Conservation (phyloP, 345 rosid species). For the Camelina neglecta region DNA sequence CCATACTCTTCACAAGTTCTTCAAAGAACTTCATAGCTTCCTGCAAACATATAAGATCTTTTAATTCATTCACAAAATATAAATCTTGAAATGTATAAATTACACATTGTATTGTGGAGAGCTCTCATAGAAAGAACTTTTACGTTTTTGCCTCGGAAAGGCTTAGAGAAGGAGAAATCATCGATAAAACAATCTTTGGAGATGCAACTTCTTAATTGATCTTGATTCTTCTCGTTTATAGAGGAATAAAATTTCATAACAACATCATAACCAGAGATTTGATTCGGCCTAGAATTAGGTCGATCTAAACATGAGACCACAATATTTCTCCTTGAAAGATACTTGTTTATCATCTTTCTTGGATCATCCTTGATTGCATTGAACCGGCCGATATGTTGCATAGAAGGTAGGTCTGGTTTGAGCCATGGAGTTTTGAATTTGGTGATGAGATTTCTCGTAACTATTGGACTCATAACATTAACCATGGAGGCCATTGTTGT, state of each 20-base stretch:
- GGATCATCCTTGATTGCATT: constrained; percentile 26
- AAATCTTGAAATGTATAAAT: constrained; percentile 1
- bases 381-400: not conserved
- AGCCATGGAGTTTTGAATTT: constrained; percentile 5
- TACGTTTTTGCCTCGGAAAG: constrained; percentile 71
- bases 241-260: constrained; percentile 56
- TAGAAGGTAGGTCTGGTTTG: not conserved
- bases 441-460: constrained; percentile 22
- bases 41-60: constrained; percentile 50
- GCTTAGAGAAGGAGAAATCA: constrained; percentile 70
- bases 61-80: not conserved
- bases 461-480: constrained; percentile 20
- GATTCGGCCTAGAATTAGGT: not conserved
- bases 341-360: constrained; percentile 11
- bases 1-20: constrained; percentile 66
- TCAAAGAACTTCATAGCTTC: constrained; percentile 63
- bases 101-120: not conserved
- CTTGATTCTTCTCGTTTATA: constrained; percentile 61
- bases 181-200: constrained; percentile 64
- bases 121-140: not conserved
- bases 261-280: constrained; percentile 48
- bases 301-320: constrained; percentile 36
- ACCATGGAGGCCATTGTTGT: constrained; percentile 34
- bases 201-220: constrained; percentile 51
- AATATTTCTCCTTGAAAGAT: constrained; percentile 25